Base-by-base conservation (phyloP, 108 stramenopile genomes). In the Conticribra weissflogii region DNA sequence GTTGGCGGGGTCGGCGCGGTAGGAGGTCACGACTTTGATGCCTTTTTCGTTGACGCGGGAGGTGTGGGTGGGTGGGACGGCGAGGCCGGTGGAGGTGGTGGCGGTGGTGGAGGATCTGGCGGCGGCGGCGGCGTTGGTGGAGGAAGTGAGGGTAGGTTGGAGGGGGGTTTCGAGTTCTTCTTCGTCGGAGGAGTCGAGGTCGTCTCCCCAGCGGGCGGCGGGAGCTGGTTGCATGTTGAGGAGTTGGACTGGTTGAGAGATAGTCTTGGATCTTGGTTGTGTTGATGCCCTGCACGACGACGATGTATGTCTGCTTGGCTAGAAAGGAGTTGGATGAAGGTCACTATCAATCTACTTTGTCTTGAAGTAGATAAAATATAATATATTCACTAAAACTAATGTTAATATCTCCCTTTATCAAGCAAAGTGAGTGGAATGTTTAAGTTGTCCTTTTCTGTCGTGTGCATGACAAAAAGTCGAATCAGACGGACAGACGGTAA, bases 21-120 rank as follows among this genome's bases (percentile, higher is more conserved):
- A 95, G 41, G 87, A 82, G 27, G 94, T 95, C 21, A 91, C 81
- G 54, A 92, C 84, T 72, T 95, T 90, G 55, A 95, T 91, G 22
- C 94, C 94, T 76, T 92, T 91, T 57, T 66, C 57, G 61, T 95
- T 89, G 60, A 91, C 65, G 47, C 87, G 86, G 51, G 89, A 87
- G 53, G 86, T 88, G 71, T 92, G 89, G 22, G 94, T 92, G 51
- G 91, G 90, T 16, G 94, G 94, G 51, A 95, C 85, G 36, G 77
- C 79, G 33, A 88, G 32, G 36, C 68, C 72, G 45, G 54, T 51
- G 25, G 14, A 14, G 60, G 59, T 16, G 48, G 59, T 19, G 22
- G 17, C 59, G 60, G 58, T 28, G 16, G 66, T 12, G 57, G 66
- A 28, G 46, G 72, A 21, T 25, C 22, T 66, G 49, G 31, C 27